Evolutionary conservation across 306 rosid species (phyloP), one percentile per base, ranked within the genome.

Genomic region (Vachellia collinsii): DNA sequence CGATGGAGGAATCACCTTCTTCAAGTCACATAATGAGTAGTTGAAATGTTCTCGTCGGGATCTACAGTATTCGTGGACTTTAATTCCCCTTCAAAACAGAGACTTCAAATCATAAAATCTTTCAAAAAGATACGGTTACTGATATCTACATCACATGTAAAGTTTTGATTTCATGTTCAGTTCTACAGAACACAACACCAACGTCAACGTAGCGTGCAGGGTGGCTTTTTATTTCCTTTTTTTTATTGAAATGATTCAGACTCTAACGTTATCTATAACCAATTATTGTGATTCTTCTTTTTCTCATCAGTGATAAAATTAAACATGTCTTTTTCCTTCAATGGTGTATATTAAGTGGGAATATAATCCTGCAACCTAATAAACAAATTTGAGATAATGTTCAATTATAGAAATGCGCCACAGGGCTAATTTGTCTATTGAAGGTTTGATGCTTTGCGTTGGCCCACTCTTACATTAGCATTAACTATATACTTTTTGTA

Each of bases 81-180:
- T 11, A 22, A 59, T 22, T 59, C 22, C 59, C 22, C 0, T 53
- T 17, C 22, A 53, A 19, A 53, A 56, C 7, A 23, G 9, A 29
- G 8, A 61, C 10, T 36, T 16, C 20, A 63, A 70, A 17, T 62
- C 44, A 62, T 59, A 68, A 64, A 25, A 81, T 87, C 84, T 82
- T 38, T 50, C 3, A 22, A 81, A 66, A 80, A 85, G 78, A 88
- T 88, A 47, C 69, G 84, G 81, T 85, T 80, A 77, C 85, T 85
- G 84, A 76, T 75, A 83, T 64, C 77, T 79, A 38, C 46, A 79
- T 77, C 73, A 76, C 72, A 29, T 66, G 39, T 17, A 7, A 83
- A 63, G 9, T 36, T 42, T 36, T 53, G 41, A 74, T 46, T 37
- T 65, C 48, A 66, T 66, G 39, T 61, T 61, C 12, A 50, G 20